Base-by-base conservation (phyloP, 2,329 filamentous ascomycete species). In the Lachnellula hyalina region DNA sequence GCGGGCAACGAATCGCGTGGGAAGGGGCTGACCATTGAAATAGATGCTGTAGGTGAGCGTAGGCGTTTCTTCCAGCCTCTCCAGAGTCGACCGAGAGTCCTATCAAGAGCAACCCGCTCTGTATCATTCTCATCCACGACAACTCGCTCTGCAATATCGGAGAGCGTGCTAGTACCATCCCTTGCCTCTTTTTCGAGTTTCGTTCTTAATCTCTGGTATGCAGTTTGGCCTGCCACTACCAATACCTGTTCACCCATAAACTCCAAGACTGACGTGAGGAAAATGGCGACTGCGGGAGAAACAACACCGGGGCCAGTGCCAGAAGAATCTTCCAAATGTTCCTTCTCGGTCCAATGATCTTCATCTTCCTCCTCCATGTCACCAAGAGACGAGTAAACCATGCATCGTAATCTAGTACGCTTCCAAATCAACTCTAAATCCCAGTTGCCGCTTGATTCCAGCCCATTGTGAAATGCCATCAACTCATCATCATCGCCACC, bases 291-390 rank as follows among this genome's bases (percentile, higher is more conserved):
- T 0, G 92, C 88, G 32, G 94, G 92, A 0, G 91, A 95, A 19
- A 97, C 87, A 47, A 85, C 79, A 54, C 86, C 86, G 34, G 78
- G 71, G 51, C 77, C 73, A 57, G 80, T 75, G 23, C 73, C 74
- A 51, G 78, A 77, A 47, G 78, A 75, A 38, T 84, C 81, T 42
- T 76, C 74, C 11, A 93, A 77, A 41, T 89, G 82, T 54, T 94
- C 90, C 65, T 90, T 84, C 61, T 91, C 85, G 68, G 95, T 88
- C 67, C 90, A 90, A 49, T 85, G 84, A 67, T 96, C 93, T 71
- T 97, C 94, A 62, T 99, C 94, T 63, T 97, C 92, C 73, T 99
- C 94, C 71, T 99, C 95, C 80, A 99, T 85, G 68, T 99, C 93
- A 45, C 94, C 94, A 6, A 99, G 77, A 8, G 94, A 92, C 8